These are phyloP conservation scores for Heritiera littoralis DNA, from an alignment of 345 rosid species.

Conservation along the genomic window DNA sequence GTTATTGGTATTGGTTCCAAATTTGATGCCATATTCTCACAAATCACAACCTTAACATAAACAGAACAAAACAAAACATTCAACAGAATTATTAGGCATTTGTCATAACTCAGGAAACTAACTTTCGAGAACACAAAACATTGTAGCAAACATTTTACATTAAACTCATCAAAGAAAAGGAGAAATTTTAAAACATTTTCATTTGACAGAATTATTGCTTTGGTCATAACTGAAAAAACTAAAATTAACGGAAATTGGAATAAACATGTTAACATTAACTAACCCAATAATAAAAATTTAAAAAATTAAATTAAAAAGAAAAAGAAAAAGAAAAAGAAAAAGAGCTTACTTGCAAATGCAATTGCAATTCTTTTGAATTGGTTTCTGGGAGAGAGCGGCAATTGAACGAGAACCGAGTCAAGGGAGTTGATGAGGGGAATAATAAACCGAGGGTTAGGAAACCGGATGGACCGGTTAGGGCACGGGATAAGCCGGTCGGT, in stretches of 20 bases:
- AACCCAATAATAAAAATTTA: background rate
- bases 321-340: background rate
- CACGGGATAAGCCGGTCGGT: slow-evolving; percentile 14
- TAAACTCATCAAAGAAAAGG: background rate
- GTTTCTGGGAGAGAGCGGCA: slow-evolving; percentile 20
- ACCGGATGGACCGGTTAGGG: slow-evolving; percentile 23
- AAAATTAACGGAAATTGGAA: background rate
- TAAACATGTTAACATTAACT: background rate
- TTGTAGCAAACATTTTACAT: background rate
- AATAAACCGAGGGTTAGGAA: slow-evolving; percentile 12
- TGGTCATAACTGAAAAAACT: background rate
- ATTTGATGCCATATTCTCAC: slow-evolving; percentile 45
- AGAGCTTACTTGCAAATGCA: slow-evolving; percentile 21
- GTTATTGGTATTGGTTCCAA: slow-evolving; percentile 65
- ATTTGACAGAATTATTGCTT: background rate
- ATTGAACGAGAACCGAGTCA: slow-evolving; percentile 24
- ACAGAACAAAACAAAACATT: background rate
- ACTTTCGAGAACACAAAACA: background rate
- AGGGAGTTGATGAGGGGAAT: slow-evolving; percentile 8
- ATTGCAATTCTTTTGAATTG: slow-evolving; percentile 15
- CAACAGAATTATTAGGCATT: background rate
- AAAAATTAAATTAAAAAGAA: too few relatives aligned
- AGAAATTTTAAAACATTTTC: slow-evolving; percentile 9
- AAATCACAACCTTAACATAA: slow-evolving; percentile 17
- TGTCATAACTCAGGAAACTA: background rate